Conservation (phyloP, 208 protist genomes). For the Trypanosoma lewisi region DNA sequence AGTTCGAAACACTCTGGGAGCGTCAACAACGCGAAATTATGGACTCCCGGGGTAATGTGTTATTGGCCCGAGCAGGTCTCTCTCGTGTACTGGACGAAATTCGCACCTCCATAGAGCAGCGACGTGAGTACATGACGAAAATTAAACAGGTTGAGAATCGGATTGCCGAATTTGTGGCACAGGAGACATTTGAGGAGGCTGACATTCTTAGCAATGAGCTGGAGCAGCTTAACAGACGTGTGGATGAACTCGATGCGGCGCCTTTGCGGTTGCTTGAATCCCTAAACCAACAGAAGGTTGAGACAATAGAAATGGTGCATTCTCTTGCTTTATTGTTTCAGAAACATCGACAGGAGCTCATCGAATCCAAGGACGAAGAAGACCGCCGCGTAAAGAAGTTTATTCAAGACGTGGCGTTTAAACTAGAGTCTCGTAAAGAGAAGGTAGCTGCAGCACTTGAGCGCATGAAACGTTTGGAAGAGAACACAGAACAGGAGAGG, state of each 20-base stretch:
- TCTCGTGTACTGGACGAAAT: slow-evolving; percentile 15
- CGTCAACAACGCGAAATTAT: slow-evolving; percentile 20
- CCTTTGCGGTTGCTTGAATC: slow-evolving; percentile 6
- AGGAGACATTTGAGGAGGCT: slow-evolving; percentile 38
- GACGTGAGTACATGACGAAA: slow-evolving; percentile 1
- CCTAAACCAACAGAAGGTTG: slow-evolving; percentile 9
- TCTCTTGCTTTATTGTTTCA: slow-evolving; percentile 11
- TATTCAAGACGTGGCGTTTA: slow-evolving; percentile 24
- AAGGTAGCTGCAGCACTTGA: slow-evolving; percentile 14
- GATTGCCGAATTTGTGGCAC: slow-evolving; percentile 27
- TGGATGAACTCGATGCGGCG: slow-evolving; percentile 19
- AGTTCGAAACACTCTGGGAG: slow-evolving; percentile 10
- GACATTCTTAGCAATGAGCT: slow-evolving; percentile 23
- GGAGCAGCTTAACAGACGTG: not conserved
- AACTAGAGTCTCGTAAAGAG: slow-evolving; percentile 15
- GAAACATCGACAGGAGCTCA: slow-evolving; percentile 22
- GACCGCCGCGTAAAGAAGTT: slow-evolving; percentile 22
- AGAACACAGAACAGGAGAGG: slow-evolving; percentile 6
- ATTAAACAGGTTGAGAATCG: slow-evolving; percentile 17
- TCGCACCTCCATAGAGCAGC: slow-evolving; percentile 11
- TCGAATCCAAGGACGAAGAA: slow-evolving; percentile 21
- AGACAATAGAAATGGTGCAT: slow-evolving; percentile 15
- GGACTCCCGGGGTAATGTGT: slow-evolving; percentile 13
- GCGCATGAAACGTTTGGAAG: slow-evolving; percentile 16
- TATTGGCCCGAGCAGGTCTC: slow-evolving; percentile 12